Base-by-base conservation (phyloP, 1,284 basidiomycete genomes). In the Ustilago crameri region DNA sequence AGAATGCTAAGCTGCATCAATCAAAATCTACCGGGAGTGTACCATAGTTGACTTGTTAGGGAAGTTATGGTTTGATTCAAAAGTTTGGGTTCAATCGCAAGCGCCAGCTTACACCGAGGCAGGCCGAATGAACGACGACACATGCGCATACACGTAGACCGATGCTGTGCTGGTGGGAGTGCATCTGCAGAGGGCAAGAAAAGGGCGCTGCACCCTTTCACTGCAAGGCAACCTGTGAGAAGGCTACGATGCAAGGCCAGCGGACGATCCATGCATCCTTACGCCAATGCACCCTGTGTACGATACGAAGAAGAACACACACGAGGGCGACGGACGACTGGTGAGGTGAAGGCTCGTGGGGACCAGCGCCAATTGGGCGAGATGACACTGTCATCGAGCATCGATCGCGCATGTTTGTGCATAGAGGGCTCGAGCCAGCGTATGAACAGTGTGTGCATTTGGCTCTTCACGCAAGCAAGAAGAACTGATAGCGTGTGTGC, bases 341-440 rank as follows among this genome's bases (percentile, higher is more conserved):
- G 14, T 9, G 38, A 14, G n/a, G 40, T 9, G 2, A 23, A 24
- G 12, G 18, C 23, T 20, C 30, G 52, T 40, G 3, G 17, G n/a
- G 35, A 26, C 24, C 10, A 37, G 45, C 17, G 24, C n/a, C 18
- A 35, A 47, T 3, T 18, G 24, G 20, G 34, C 15, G 2, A 7
- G 38, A 46, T 37, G 40, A 55, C 51, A 42, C 48, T 41, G 62
- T 65, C 62, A 58, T 65, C 62, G 55, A 65, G 62, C 62, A 65
- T 65, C 62, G 62, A 65, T 54, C 47, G 62, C 42, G 55, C 62
- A 64, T 64, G 23, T 35, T 15, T 35, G n/a, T 58, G 54, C 61
- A 57, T 48, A 24, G 18, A n/a, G 41, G 5, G 27, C 54, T 49
- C 61, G 49, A 57, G 40, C 49, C 49, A 57, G 34, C 44, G 34